These are phyloP conservation scores for Coemansia sp. DNA, from an alignment of 192 early-diverging fungal species.

Conservation along the genomic window DNA sequence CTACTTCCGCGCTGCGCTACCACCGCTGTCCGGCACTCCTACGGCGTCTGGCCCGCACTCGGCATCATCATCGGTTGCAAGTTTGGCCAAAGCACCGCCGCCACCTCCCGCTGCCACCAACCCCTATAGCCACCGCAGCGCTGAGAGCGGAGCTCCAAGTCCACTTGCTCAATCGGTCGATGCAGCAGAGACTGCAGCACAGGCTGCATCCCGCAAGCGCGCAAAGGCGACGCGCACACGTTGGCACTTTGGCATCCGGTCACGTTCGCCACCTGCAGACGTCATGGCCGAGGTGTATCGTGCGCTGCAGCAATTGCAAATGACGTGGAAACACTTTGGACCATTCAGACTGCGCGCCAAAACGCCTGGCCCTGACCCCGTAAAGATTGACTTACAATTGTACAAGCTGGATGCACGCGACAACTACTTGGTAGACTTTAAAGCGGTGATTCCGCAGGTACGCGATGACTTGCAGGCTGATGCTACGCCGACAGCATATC, in stretches of 20 bases:
- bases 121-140: conserved; percentile 44
- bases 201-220: conserved; percentile 38
- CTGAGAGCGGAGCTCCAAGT: conserved; percentile 9
- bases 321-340: conserved; percentile 93
- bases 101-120: conserved; percentile 15
- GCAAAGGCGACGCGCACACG: conserved; percentile 64
- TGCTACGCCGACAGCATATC: conserved; percentile 17
- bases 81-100: conserved; percentile 29
- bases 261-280: conserved; percentile 84
- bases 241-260: conserved; percentile 99
- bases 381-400: conserved; percentile 95
- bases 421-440: conserved; percentile 97
- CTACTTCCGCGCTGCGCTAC: conserved; percentile 50
- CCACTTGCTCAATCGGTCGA: conserved; percentile 17
- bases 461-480: conserved; percentile 29
- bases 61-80: conserved; percentile 44
- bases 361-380: conserved; percentile 53
- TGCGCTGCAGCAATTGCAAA: conserved; percentile 83
- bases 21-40: conserved; percentile 36
- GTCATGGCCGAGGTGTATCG: conserved; percentile 98
- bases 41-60: conserved; percentile 20
- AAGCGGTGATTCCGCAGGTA: conserved; percentile 63
- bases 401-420: conserved; percentile 84
- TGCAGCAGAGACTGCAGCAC: conserved; percentile 2
- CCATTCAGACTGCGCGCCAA: conserved; percentile 81